These are phyloP conservation scores for Leccinum solheimii DNA, from an alignment of 1,284 basidiomycete species.

Conservation along the genomic window DNA sequence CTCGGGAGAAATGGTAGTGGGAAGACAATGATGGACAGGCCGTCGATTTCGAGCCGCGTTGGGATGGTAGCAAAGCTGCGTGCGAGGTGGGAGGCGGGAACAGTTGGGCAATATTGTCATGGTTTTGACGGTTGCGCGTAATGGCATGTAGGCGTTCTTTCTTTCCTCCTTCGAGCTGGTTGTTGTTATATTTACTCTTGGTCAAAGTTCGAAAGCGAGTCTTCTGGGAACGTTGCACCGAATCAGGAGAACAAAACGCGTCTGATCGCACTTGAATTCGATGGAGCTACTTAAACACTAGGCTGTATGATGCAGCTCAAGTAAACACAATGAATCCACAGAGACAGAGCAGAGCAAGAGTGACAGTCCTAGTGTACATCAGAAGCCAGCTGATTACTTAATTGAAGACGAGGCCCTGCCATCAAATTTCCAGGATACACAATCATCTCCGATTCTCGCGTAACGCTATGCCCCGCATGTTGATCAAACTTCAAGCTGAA, in stretches of 20 bases:
- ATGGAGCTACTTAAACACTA: background rate
- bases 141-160: background rate
- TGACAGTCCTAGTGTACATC: background rate
- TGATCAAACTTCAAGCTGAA: background rate
- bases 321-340: no score
- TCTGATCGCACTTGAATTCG: background rate
- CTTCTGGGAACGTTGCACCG: background rate
- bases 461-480: background rate
- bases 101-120: background rate
- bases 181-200: background rate
- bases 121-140: background rate
- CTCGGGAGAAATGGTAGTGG: background rate
- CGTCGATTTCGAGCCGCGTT: background rate
- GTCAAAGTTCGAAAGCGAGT: background rate
- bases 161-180: background rate
- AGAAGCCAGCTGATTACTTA: no score
- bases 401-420: background rate
- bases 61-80: conserved; percentile 27
- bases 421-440: background rate
- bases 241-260: background rate
- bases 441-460: background rate
- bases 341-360: background rate
- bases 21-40: background rate
- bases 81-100: conserved; percentile 21
- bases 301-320: background rate